Base-by-base conservation (phyloP, 106 monocot genomes). In the Amphibolis antarctica region DNA sequence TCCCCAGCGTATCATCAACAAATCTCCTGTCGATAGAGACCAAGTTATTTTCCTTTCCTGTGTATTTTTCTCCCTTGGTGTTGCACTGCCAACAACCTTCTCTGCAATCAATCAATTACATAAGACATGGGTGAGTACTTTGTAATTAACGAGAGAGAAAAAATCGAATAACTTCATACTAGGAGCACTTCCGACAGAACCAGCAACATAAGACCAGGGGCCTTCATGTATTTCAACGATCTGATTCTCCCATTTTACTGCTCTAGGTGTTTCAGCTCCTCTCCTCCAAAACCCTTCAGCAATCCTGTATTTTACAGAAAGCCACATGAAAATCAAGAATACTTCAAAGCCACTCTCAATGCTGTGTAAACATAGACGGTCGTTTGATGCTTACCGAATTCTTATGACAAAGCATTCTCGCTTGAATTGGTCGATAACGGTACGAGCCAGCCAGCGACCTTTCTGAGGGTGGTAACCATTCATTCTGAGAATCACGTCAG, bases 241-340 rank as follows among this genome's bases (percentile, higher is more conserved):
- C 69, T 82, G 78, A 13, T 98, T 86, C 46, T 87, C 96, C 82
- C 78, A 82, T 57, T 85, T 87, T 30, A 98, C 82, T 6, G 73
- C 56, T 53, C 31, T 64, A 19, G 91, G 96, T 76, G 78, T 87
- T 75, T 98, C 96, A 60, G 85, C 96, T 68, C 90, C 96, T 77
- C 86, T 85, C 71, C 96, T 74, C 96, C 96, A 98, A 70, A 98
- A 81, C 15, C 96, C 96, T 75, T 80, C 87, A 66, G 79, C 91
- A 76, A 98, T 75, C 80, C 96, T 98, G 80, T 69, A 79, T 18
- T 15, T 31, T 5, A 42, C 17, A 12, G 23, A 12, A 20, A 42
- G 3, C 11, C 31, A 23, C 23, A 19, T 51, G n/a, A n/a, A n/a
- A n/a, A n/a, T n/a, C n/a, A n/a, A n/a, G n/a, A 36, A 2, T 36